Conservation (phyloP, 2,329 filamentous ascomycete genomes). For the Colletotrichum sp. region DNA sequence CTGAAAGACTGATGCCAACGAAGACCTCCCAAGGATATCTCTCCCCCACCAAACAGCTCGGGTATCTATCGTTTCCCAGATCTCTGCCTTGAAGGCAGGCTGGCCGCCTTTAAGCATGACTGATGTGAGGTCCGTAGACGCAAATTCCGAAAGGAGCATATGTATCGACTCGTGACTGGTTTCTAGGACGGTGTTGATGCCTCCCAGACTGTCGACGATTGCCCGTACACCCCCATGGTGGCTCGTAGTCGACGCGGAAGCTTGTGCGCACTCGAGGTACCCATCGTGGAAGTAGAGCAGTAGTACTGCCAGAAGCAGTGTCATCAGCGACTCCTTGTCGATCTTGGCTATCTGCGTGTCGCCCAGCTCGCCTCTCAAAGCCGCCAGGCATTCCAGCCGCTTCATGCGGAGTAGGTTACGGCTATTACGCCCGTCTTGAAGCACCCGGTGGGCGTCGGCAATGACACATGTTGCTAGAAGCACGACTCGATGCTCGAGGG, state of each 20-base stretch:
- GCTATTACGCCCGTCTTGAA: slow-evolving; percentile 32
- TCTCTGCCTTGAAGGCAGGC: slow-evolving; percentile 39
- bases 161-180: slow-evolving; percentile 34
- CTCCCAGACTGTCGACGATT: slow-evolving; percentile 35
- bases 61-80: slow-evolving; percentile 43
- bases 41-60: slow-evolving; percentile 47
- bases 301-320: slow-evolving; percentile 42
- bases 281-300: slow-evolving; percentile 47
- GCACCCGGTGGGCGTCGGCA: slow-evolving; percentile 33
- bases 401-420: slow-evolving; percentile 28
- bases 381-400: slow-evolving; percentile 34
- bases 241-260: slow-evolving; percentile 28
- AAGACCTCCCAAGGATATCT: slow-evolving; percentile 37
- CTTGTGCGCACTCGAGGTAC: slow-evolving; percentile 34
- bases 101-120: slow-evolving; percentile 41
- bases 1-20: slow-evolving; percentile 37
- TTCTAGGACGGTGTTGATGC: slow-evolving; percentile 28
- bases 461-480: slow-evolving; percentile 35
- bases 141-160: slow-evolving; percentile 47
- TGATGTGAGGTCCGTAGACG: slow-evolving; percentile 46
- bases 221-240: slow-evolving; percentile 40
- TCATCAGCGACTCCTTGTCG: slow-evolving; percentile 35
- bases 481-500: slow-evolving; percentile 35
- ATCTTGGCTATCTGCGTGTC: slow-evolving; percentile 20
- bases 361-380: slow-evolving; percentile 35